Base-by-base conservation (phyloP, 2,329 filamentous ascomycete species). In the Knufia fluminis region DNA sequence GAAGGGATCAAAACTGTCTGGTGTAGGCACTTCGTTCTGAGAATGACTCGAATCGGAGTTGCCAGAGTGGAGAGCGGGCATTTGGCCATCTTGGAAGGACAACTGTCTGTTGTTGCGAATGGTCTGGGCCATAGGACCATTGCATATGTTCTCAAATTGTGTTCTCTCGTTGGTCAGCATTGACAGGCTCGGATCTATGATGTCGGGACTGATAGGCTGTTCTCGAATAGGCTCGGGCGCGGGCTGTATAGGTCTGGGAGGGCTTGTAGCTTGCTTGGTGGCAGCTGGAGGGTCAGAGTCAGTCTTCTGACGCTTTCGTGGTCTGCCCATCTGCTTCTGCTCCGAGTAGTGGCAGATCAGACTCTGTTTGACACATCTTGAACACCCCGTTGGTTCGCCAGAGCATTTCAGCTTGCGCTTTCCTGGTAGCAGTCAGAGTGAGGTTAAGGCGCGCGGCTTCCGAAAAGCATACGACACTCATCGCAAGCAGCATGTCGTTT, bases 321-420 rank as follows among this genome's bases (percentile, higher is more conserved):
- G 70, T 14, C 70, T 62, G 22, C 70, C 70, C 70, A 73, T 73
- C 53, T 67, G 69, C 55, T 72, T 73, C 56, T 72, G 70, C 48
- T 66, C 56, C 3, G 70, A 73, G 56, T 72, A 73, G 49, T 70
- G 66, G 53, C 70, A 73, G 44, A 48, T 43, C 20, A 73, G 59
- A 3, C 60, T 60, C 50, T 73, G 68, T 45, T 67, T 69, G 32
- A 64, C 46, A 52, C 70, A 73, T 48, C 70, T 65, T 48, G 55
- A 60, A 51, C 70, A 73, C 6, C 70, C 70, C 8, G 55, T 56
- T n/a, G 59, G 43, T 50, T 72, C 68, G 2, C 71, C 70, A 1
- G 71, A 71, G 59, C 71, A 73, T 62, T 71, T 72, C 49, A 73
- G 58, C 55, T 73, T 73, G 36, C 70, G 65, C 56, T 68, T 68